Conservation (phyloP, 2,329 filamentous ascomycete genomes). For the Orbilia quercus region DNA sequence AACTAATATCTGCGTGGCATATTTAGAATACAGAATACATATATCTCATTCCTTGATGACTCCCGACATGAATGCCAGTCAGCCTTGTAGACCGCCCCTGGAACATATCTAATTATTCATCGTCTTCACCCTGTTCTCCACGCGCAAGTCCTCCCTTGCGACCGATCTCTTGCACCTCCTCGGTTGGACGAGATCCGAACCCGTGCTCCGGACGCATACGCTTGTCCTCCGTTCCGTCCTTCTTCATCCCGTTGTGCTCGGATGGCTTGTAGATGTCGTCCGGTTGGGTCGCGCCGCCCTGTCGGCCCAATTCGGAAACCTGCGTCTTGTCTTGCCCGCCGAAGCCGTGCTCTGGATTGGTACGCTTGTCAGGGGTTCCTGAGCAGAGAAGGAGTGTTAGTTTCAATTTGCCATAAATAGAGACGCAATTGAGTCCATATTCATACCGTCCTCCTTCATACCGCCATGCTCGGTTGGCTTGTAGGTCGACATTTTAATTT, state of each 20-base stretch:
- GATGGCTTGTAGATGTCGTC: slow-evolving; percentile 55
- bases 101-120: slow-evolving; percentile 8
- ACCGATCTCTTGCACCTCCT: slow-evolving; percentile 46
- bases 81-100: neutral
- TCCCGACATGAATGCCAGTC: too few species aligned
- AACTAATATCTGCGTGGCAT: too few species aligned
- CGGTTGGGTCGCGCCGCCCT: slow-evolving; percentile 38
- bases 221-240: slow-evolving; percentile 48
- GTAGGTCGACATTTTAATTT: slow-evolving; percentile 30
- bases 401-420: neutral
- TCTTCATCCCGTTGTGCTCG: slow-evolving; percentile 50
- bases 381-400: neutral
- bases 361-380: slow-evolving; percentile 47
- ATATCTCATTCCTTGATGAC: too few species aligned
- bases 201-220: slow-evolving; percentile 45
- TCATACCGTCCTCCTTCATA: slow-evolving; percentile 46
- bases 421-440: neutral
- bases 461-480: slow-evolving; percentile 48
- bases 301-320: slow-evolving; percentile 24
- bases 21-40: too few species aligned
- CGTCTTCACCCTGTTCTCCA: neutral
- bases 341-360: slow-evolving; percentile 39
- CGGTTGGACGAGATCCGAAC: slow-evolving; percentile 37
- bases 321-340: slow-evolving; percentile 39
- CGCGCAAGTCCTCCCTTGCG: slow-evolving; percentile 41